Base-by-base conservation (phyloP, 192 early-diverging fungal species). In the Coemansia sp. region DNA sequence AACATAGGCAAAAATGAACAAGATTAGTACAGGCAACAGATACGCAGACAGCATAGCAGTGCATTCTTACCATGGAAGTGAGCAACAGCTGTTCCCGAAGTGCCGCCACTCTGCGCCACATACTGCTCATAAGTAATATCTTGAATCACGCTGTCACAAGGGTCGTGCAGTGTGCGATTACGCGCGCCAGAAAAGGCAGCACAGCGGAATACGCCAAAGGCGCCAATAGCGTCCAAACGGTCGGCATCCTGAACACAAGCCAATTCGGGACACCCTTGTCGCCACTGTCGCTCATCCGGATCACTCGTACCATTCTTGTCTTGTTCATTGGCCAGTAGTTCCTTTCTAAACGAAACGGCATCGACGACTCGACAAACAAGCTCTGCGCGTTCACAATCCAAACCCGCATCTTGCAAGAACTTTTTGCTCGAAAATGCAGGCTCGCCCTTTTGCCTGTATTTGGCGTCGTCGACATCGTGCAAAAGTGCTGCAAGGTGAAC, bases 221-320 rank as follows among this genome's bases (percentile, higher is more conserved):
- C 90, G 4, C 90, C 90, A 52, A 91, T 90, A 5, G 90, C 88
- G 67, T 91, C 90, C 60, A 91, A 63, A 35, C 89, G 87, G 63
- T 91, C 90, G 3, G 90, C 90, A 67, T 91, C 90, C 75, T 91
- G 90, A 16, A 91, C 90, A 69, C 86, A 86, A 42, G 88, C 86
- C 52, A 89, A 68, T 64, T 91, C 90, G 46, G 78, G 53, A 60
- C 89, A 89, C 11, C 62, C 44, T 19, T 81, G 58, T 13, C 88
- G 77, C 89, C 89, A 91, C 38, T 73, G 19, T 6, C 75, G 72
- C 60, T 83, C 67, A 16, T 71, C 77, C 5, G 50, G 14, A 50
- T 73, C 69, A 44, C 61, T 53, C 14, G 53, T 58, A 5, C 79
- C 75, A 33, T 57, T 46, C 35, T 8, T 33, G 40, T 81, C 77